Evolutionary conservation across 2,329 filamentous ascomycete species (phyloP), one percentile per base, ranked within the genome.

Genomic region (Trichophyton equinum): DNA sequence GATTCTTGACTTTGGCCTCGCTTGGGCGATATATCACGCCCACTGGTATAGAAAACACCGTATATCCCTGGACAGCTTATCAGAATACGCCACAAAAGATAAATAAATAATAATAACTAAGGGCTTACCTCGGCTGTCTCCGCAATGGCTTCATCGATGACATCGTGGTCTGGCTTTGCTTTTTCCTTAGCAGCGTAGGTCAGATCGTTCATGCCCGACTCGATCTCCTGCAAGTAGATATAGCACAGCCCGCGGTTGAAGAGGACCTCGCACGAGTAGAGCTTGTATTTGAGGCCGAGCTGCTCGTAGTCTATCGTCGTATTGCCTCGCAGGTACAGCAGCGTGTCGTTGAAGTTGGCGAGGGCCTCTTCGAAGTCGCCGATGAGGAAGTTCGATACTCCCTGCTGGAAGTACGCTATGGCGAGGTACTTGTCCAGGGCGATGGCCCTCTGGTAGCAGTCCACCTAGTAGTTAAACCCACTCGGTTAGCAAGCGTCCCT

Each of bases 221-320:
- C 89, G 73, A 87, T 88, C 74, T 97, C 90, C 71, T 95, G 89
- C 33, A 97, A 81, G 71, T 97, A 97, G 69, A 97, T 95, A 76
- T 96, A 97, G 77, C 94, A 97, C 62, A 99, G 80, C 62, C 94
- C 94, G 59, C 94, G 86, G 74, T 99, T 99, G 80, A 99, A 99
- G 27, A 99, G 80, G 1, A 96, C 92, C 71, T 99, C 94, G 76
- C 94, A 99, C 1, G 94, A 96, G 74, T 92, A 97, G 9, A 99
- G 79, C 74, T 95, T 96, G 79, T 97, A 99, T 62, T 95, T 87
- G 51, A 99, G 82, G 20, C 94, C 94, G 57, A 99, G 76, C 74
- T 99, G 94, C 63, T 95, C 90, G 74, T 99, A 99, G 75, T 99
- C 91, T 75, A 99, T 99, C 77, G 94, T 89, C 61, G 90, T 91